A percentile compares a stretch with the other conserved stretches of the same genome.
phyloP scores from a whole-genome alignment of 1,284 basidiomycete species.

The Naganishia sp. region DNA sequence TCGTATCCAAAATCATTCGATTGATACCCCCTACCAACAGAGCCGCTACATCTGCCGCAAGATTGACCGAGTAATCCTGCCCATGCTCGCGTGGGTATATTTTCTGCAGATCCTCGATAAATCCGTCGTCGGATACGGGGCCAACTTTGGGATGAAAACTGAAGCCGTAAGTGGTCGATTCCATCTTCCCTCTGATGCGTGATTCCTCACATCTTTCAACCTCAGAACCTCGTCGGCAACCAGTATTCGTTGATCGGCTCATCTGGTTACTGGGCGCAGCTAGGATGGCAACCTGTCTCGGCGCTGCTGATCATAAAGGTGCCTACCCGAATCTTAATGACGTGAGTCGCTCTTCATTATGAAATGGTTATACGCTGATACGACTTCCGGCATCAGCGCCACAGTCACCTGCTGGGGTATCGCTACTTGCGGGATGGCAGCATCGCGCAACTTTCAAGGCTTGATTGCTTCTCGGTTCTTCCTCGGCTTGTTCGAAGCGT shows the following conservation, averaged over 20 bases:
- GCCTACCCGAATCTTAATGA: constrained; percentile 40
- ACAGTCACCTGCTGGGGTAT: constrained; percentile 39
- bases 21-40: background rate
- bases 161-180: constrained; percentile 2
- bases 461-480: constrained; percentile 43
- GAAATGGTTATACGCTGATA: background rate
- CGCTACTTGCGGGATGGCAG: constrained; percentile 17
- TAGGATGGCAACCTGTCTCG: constrained; percentile 34
- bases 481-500: constrained; percentile 45
- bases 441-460: constrained; percentile 29
- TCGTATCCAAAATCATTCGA: background rate
- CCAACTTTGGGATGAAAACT: constrained; percentile 21
- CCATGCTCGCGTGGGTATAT: constrained; percentile 46
- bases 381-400: background rate
- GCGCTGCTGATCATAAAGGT: constrained; percentile 44
- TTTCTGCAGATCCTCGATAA: constrained; percentile 50
- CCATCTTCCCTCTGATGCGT: background rate
- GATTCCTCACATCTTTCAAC: constrained; percentile 1
- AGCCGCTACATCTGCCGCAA: constrained; percentile 19
- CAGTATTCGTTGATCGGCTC: constrained; percentile 33
- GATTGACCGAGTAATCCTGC: constrained; percentile 29
- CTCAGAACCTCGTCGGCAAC: constrained; percentile 38
- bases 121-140: constrained; percentile 34
- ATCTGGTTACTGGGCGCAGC: constrained; percentile 35
- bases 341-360: constrained; percentile 29